These are phyloP conservation scores for Novymonas esmeraldas DNA, from an alignment of 208 protist genomes.

Conservation along the genomic window DNA sequence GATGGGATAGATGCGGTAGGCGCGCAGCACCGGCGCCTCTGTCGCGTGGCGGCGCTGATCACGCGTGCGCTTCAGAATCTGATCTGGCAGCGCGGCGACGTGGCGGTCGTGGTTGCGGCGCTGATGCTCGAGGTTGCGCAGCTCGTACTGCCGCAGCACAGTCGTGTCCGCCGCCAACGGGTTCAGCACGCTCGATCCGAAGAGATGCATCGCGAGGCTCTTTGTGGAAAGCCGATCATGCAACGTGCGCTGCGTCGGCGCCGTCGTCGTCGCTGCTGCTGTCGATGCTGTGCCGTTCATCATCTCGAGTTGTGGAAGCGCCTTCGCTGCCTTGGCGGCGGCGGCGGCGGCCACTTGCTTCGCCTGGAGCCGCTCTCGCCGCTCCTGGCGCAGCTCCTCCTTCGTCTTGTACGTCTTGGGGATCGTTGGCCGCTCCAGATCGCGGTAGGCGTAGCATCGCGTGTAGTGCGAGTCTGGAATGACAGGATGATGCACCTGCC, in stretches of 20 bases:
- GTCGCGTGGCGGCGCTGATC: constrained; percentile 58
- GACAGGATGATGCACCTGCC: constrained; percentile 58
- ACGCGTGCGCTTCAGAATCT: constrained; percentile 68
- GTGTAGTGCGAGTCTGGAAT: constrained; percentile 68
- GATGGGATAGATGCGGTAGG: constrained; percentile 76
- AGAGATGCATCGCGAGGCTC: constrained; percentile 62
- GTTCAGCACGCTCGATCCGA: constrained; percentile 70
- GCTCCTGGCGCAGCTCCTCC: constrained; percentile 68
- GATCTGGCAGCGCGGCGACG: constrained; percentile 70
- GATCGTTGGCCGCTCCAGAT: constrained; percentile 25
- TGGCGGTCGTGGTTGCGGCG: constrained; percentile 81
- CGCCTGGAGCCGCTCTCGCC: constrained; percentile 46
- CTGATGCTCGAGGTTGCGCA: constrained; percentile 80
- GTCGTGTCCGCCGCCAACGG: constrained; percentile 64
- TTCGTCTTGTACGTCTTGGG: constrained; percentile 52
- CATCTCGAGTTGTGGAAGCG: constrained; percentile 1
- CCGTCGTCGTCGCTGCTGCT: background rate
- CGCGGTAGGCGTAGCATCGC: constrained; percentile 40
- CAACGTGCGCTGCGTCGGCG: constrained; percentile 5
- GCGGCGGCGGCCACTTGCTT: constrained; percentile 57
- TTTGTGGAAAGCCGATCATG: constrained; percentile 71
- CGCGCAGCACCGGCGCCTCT: constrained; percentile 61
- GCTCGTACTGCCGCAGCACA: constrained; percentile 73
- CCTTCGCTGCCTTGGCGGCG: background rate
- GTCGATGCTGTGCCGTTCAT: too few relatives aligned